Evolutionary conservation across 192 early-diverging fungal genomes (phyloP), one percentile per base, ranked within the genome.

Genomic region (Entomortierella parvispora): DNA sequence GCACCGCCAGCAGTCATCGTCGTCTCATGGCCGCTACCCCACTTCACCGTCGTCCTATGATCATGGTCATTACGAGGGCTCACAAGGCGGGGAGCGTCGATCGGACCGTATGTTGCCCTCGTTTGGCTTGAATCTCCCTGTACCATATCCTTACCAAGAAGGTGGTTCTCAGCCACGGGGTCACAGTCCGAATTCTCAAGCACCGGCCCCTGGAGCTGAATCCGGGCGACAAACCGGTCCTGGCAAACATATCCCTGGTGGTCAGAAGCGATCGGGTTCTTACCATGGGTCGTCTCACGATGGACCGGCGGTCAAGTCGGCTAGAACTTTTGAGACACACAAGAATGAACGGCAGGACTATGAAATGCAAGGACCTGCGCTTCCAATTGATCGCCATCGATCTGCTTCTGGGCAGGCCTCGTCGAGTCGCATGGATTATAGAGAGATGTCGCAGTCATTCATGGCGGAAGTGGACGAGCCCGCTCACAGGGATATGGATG

Each of bases 21-120:
- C 37, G 12, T 45, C 58, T 2, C 61, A 68, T 32, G 40, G 20
- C 7, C 53, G 65, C 12, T 77, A 64, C 55, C 53, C 65, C 5
- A 58, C 74, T 7, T 77, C 74, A 20, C 72, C 72, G 14, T 58
- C 65, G 2, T 68, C 72, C 0, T 77, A 68, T 25, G 74, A 77
- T 10, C 63, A 77, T 29, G 31, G 18, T 17, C 58, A 63, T 32
- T 68, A 68, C 33, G 74, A 77, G 8, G 23, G 46, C n/a, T 7
- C 20, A 12, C 65, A 58, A 3, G 37, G 37, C 37, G 74, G 68
- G 17, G 74, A 77, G n/a, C 65, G 65, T 29, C 65, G 66, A 40
- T 77, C 74, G 0, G 74, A 77, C 26, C 51, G 74, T 12, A 68
- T 77, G 74, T 47, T 77, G 3, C 74, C 74, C 0, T 77, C 74